phyloP scores from a whole-genome alignment of 2,329 filamentous ascomycete species.

The Emmonsia crescens region DNA sequence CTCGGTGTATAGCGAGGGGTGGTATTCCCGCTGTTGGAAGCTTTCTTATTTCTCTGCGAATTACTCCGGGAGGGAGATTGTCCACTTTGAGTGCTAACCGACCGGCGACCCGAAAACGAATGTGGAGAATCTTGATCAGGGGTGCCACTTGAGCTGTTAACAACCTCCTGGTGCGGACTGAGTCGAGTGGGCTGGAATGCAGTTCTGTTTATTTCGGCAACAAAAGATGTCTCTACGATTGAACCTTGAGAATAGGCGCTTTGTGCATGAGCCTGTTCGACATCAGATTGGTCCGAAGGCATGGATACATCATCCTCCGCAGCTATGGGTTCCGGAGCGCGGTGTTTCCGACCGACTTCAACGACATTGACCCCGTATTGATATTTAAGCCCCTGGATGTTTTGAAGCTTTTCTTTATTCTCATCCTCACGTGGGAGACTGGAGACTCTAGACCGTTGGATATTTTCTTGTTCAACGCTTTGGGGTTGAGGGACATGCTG shows the following conservation, averaged over 20 bases:
- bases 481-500: background rate
- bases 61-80: background rate
- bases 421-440: background rate
- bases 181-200: slow-evolving; percentile 7
- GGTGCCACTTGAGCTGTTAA: slow-evolving; percentile 1
- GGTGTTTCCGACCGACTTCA: background rate
- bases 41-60: slow-evolving; percentile 5
- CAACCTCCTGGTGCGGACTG: slow-evolving; percentile 10
- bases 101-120: background rate
- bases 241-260: background rate
- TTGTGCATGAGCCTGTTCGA: background rate
- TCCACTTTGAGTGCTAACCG: background rate
- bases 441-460: background rate
- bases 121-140: background rate
- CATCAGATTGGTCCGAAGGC: background rate
- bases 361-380: background rate
- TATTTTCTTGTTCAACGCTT: background rate
- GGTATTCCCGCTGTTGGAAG: slow-evolving; percentile 17
- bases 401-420: background rate
- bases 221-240: slow-evolving; percentile 14
- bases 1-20: slow-evolving; percentile 17
- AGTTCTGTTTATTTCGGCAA: slow-evolving; percentile 8
- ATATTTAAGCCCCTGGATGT: background rate
- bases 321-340: background rate
- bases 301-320: background rate